Percentiles rank a stretch among this genome's conserved stretches.
phyloP scores from a whole-genome alignment of 2,329 filamentous ascomycete genomes.

The Penicillium sp. region DNA sequence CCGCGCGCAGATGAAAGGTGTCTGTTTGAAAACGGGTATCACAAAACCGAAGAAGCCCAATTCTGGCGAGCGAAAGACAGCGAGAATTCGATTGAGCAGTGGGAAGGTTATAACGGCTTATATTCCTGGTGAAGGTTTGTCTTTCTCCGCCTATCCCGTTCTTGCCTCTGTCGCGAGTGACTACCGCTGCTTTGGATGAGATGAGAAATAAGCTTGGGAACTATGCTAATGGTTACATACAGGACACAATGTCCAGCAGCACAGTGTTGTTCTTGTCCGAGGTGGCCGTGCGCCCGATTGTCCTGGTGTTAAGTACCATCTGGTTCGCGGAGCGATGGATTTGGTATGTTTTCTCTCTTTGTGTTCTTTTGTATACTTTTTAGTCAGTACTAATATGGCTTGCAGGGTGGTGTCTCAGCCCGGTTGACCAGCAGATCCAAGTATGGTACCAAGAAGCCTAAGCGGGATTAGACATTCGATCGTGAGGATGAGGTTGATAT shows the following conservation, averaged over 20 bases:
- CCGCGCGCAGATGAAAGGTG: constrained; percentile 87
- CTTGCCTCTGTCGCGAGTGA: background rate
- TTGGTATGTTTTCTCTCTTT: constrained; percentile 67
- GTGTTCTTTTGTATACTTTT: background rate
- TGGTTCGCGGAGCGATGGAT: constrained; percentile 90
- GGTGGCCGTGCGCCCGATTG: constrained; percentile 95
- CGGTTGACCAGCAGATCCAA: constrained; percentile 87
- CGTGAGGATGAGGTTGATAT: background rate
- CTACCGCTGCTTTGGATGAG: background rate
- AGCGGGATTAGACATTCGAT: constrained; percentile 63
- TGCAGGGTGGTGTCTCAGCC: constrained; percentile 85
- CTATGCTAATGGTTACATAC: constrained; percentile 18
- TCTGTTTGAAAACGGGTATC: constrained; percentile 91
- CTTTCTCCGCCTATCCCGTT: background rate
- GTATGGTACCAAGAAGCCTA: constrained; percentile 98
- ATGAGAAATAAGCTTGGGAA: background rate
- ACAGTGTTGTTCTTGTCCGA: constrained; percentile 94
- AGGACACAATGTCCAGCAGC: constrained; percentile 98
- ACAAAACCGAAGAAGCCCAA: constrained; percentile 99
- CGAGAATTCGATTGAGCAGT: constrained; percentile 84
- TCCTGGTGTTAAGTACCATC: constrained; percentile 94
- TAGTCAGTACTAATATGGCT: constrained; percentile 32
- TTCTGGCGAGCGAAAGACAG: constrained; percentile 94
- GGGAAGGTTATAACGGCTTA: constrained; percentile 89
- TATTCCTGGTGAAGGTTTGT: constrained; percentile 85